Evolutionary conservation across 2,329 filamentous ascomycete genomes (phyloP).

Genomic region (Coniella lustricola): DNA sequence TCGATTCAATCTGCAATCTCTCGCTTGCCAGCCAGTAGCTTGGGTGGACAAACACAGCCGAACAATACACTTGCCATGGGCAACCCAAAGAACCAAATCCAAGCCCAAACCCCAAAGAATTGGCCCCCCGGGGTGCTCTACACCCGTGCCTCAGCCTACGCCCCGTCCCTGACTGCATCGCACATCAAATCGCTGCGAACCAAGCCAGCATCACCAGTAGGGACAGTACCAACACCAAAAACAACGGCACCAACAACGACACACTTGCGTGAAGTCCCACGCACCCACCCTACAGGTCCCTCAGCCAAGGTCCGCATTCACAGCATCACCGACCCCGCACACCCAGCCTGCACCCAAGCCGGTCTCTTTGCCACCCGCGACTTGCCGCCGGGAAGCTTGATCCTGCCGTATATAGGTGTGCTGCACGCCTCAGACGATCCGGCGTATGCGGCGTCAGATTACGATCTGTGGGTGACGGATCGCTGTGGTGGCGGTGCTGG

Average conservation of each 20-base stretch:
- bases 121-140: constrained; percentile 51
- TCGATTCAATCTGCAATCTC: no score
- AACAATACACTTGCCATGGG: background rate
- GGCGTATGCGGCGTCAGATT: constrained; percentile 44
- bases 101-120: constrained; percentile 39
- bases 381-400: constrained; percentile 47
- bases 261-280: constrained; percentile 26
- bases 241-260: constrained; percentile 21
- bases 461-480: constrained; percentile 51
- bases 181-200: constrained; percentile 35
- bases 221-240: constrained; percentile 36
- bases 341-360: constrained; percentile 51
- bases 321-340: constrained; percentile 40
- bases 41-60: no score
- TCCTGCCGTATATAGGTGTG: constrained; percentile 56
- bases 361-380: constrained; percentile 53
- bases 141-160: constrained; percentile 42
- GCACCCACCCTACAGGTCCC: constrained; percentile 34
- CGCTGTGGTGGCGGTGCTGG: constrained; percentile 25
- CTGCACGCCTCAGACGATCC: constrained; percentile 39
- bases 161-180: constrained; percentile 34
- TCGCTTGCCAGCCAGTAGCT: no score
- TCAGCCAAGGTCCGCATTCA: constrained; percentile 46
- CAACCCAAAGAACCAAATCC: background rate
- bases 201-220: constrained; percentile 19